These are phyloP conservation scores for Prunus yedoensis DNA, from an alignment of 331 rosid species.

Conservation along the genomic window DNA sequence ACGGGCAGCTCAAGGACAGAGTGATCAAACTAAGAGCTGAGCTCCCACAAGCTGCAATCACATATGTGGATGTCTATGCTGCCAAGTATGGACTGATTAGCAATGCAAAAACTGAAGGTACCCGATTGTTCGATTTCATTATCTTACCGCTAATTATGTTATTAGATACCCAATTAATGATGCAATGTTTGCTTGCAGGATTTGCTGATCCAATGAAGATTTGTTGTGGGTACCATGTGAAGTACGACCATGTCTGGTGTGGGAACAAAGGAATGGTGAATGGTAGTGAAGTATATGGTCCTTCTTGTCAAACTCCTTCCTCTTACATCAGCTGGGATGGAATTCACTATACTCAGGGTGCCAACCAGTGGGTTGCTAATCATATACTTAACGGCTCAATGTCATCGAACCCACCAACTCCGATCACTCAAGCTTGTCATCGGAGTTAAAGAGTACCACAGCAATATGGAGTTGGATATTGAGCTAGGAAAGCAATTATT, in stretches of 20 bases:
- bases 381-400: constrained; percentile 64
- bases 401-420: constrained; percentile 65
- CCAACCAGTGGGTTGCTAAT: constrained; percentile 74
- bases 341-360: constrained; percentile 84
- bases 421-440: constrained; percentile 67
- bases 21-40: constrained; percentile 68
- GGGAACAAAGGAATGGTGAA: constrained; percentile 50
- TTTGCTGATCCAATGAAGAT: constrained; percentile 70
- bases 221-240: constrained; percentile 90
- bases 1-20: constrained; percentile 63
- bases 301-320: constrained; percentile 59
- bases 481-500: not conserved
- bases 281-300: constrained; percentile 66
- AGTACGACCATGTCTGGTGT: constrained; percentile 85
- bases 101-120: constrained; percentile 71
- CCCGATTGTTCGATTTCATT: not conserved
- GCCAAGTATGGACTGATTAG: constrained; percentile 83
- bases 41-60: constrained; percentile 84
- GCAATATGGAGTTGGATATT: not conserved
- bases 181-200: constrained; percentile 38
- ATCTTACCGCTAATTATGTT: not conserved
- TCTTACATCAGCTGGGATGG: constrained; percentile 78
- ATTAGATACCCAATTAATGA: no score
- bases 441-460: constrained; percentile 20
- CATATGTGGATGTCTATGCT: constrained; percentile 77